These are phyloP conservation scores for Alternaria sp. DNA, from an alignment of 2,329 filamentous ascomycete genomes.

Conservation along the genomic window DNA sequence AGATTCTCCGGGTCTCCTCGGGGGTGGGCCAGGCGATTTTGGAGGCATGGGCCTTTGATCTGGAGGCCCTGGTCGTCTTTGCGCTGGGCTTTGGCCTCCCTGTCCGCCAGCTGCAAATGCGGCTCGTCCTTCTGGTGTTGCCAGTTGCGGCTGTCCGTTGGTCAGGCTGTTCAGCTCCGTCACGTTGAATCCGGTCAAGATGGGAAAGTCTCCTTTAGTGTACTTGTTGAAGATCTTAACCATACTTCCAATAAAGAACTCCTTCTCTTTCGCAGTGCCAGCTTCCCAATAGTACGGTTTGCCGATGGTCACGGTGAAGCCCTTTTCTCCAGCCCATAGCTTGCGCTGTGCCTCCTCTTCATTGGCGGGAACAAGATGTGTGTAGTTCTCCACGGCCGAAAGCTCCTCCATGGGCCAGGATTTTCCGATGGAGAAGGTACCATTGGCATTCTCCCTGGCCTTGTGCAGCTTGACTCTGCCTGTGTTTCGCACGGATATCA, in stretches of 20 bases:
- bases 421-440: slow-evolving; percentile 96
- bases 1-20: slow-evolving; percentile 31
- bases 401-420: slow-evolving; percentile 97
- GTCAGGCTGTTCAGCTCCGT: slow-evolving; percentile 80
- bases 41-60: slow-evolving; percentile 33
- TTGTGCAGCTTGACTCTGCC: slow-evolving; percentile 96
- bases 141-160: slow-evolving; percentile 56
- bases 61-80: slow-evolving; percentile 24
- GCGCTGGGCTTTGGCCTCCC: slow-evolving; percentile 20
- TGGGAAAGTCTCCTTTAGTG: slow-evolving; percentile 73
- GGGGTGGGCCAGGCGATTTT: slow-evolving; percentile 33
- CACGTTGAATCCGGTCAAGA: slow-evolving; percentile 82
- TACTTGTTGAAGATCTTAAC: slow-evolving; percentile 98
- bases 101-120: slow-evolving; percentile 19
- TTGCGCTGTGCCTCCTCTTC: slow-evolving; percentile 69
- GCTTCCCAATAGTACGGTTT: slow-evolving; percentile 99
- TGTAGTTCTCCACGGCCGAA: slow-evolving; percentile 82
- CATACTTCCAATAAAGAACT: slow-evolving; percentile 96
- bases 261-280: slow-evolving; percentile 92
- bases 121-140: slow-evolving; percentile 40
- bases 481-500: slow-evolving; percentile 91
- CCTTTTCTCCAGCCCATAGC: slow-evolving; percentile 81
- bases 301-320: slow-evolving; percentile 86
- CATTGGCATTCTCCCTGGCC: slow-evolving; percentile 92
- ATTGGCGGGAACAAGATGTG: slow-evolving; percentile 65